Base-by-base conservation (phyloP, 805 yeast species). In the Candida taoyuanica region DNA sequence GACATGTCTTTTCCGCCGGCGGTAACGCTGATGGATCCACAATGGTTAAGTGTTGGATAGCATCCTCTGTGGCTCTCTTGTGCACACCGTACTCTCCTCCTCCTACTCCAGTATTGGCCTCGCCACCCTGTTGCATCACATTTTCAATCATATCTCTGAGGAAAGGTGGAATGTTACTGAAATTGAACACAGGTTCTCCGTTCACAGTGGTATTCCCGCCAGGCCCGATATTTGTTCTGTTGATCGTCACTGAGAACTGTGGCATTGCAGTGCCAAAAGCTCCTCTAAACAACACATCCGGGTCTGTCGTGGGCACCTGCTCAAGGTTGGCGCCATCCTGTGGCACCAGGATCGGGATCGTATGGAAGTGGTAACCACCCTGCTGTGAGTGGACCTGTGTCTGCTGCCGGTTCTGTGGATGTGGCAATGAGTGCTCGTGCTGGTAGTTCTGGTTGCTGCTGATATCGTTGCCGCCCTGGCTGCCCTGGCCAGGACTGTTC, bases 51-150 rank as follows among this genome's bases (percentile, higher is more conserved):
- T 44, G 47, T 8, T 33, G 33, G n/a, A 48, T 49, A 14, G 51
- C 53, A 33, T 48, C 46, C 18, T 48, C 51, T 3, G 52, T 45
- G 7, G 55, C 55, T 13, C 42, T 43, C 34, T 47, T 48, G 20
- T 31, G 45, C 13, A 6, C 16, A 14, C 31, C 19, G 25, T 23
- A 11, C 11, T n/a, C 14, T 14, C 31, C 16, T 16, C 28, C 32
- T 19, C 15, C 25, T 11, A 21, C 11, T 11, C 9, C 24, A 8
- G 31, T 8, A n/a, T n/a, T n/a, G n/a, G n/a, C n/a, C n/a, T n/a
- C n/a, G n/a, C 17, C n/a, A 24, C 31, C 23, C 34, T 31, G 37
- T 18, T 35, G 37, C 34, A 36, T 34, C 26, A 37, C 37, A 13
- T 14, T 24, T 28, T 47, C 51, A 7, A 44, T 38, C 29, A 47